These are phyloP conservation scores for Elsinoe ampelina DNA, from an alignment of 2,329 filamentous ascomycete genomes.

Conservation along the genomic window DNA sequence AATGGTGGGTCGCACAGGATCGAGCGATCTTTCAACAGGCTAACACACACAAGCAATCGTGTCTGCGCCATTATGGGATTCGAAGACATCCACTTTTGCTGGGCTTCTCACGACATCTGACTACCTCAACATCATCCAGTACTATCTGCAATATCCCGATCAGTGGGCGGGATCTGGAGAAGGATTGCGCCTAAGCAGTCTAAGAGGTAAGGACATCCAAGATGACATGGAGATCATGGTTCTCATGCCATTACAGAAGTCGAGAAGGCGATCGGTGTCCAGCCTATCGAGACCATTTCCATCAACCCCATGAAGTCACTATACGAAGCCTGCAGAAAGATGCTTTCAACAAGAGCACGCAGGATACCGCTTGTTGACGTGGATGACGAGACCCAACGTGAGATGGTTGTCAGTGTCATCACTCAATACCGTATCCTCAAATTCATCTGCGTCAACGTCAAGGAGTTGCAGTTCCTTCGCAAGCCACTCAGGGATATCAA, in stretches of 20 bases:
- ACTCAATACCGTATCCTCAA: conserved; percentile 98
- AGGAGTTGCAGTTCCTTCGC: conserved; percentile 77
- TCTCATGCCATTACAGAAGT: conserved; percentile 55
- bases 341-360: conserved; percentile 87
- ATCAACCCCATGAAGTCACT: conserved; percentile 83
- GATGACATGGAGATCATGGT: background rate
- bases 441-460: conserved; percentile 92
- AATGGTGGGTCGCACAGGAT: conserved; percentile 55
- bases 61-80: conserved; percentile 95
- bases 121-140: conserved; percentile 98
- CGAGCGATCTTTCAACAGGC: background rate
- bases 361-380: conserved; percentile 88
- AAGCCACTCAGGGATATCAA: conserved; percentile 78
- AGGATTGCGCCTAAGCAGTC: conserved; percentile 82
- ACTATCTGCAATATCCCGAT: conserved; percentile 95
- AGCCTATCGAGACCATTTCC: conserved; percentile 89
- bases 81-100: conserved; percentile 82
- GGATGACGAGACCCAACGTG: conserved; percentile 84
- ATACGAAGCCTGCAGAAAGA: conserved; percentile 88
- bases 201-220: conserved; percentile 57
- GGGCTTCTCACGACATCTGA: conserved; percentile 91
- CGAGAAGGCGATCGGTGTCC: conserved; percentile 84
- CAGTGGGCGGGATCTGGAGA: conserved; percentile 74
- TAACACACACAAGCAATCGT: conserved; percentile 64
- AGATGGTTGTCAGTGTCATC: conserved; percentile 92